These are phyloP conservation scores for Encephalitozoon hellem DNA, from an alignment of 371 early-diverging fungal species.

Conservation along the genomic window DNA sequence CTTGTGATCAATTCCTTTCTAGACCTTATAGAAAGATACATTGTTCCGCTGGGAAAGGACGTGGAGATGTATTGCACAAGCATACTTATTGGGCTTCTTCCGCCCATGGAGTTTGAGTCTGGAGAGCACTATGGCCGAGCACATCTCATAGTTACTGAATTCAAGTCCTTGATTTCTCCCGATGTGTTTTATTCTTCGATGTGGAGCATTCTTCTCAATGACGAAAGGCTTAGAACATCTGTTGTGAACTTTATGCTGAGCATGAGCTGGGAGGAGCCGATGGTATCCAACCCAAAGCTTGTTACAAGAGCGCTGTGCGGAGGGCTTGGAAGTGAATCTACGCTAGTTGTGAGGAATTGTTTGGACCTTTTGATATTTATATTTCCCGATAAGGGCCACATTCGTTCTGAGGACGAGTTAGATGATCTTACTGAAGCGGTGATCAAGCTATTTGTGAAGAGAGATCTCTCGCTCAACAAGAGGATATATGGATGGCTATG, in stretches of 20 bases:
- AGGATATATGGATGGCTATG: slow-evolving; percentile 50
- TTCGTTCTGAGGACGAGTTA: not conserved
- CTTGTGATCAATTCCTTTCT: slow-evolving; percentile 42
- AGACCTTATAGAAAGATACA: slow-evolving; percentile 47
- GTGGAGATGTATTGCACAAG: slow-evolving; percentile 8
- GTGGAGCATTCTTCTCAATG: slow-evolving; percentile 39
- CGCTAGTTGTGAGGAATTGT: slow-evolving; percentile 31
- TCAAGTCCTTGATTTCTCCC: slow-evolving; percentile 8
- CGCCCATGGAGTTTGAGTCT: slow-evolving; percentile 52
- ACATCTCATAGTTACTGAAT: slow-evolving; percentile 14
- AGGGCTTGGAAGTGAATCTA: slow-evolving; percentile 17
- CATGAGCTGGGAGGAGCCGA: not conserved
- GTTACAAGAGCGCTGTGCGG: slow-evolving; percentile 12
- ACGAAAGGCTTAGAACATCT: slow-evolving; percentile 30
- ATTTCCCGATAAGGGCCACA: not conserved
- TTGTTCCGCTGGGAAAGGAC: slow-evolving; percentile 15
- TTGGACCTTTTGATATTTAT: slow-evolving; percentile 27
- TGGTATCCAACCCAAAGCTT: not conserved
- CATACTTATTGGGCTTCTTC: slow-evolving; percentile 48
- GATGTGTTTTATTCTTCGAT: slow-evolving; percentile 27
- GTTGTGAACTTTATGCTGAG: slow-evolving; percentile 22
- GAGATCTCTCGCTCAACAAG: slow-evolving; percentile 53
- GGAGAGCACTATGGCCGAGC: slow-evolving; percentile 37
- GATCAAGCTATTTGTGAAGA: slow-evolving; percentile 48
- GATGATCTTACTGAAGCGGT: slow-evolving; percentile 18